Evolutionary conservation across 192 early-diverging fungal genomes (phyloP).

Genomic region (Umbelopsis sp.): DNA sequence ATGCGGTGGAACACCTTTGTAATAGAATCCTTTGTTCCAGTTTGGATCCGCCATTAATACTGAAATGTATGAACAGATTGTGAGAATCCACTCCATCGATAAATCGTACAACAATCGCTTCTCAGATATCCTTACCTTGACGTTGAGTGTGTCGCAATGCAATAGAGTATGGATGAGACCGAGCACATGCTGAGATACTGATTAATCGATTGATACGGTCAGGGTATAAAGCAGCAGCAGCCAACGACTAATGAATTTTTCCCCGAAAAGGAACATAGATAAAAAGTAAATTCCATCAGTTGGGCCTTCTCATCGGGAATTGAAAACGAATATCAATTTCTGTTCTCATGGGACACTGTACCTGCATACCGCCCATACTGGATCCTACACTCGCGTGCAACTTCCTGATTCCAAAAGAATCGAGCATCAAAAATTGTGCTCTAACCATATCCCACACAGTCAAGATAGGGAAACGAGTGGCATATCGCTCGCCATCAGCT

Average conservation of each 20-base stretch:
- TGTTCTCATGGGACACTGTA: slow-evolving; percentile 15
- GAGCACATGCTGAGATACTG: slow-evolving; percentile 87
- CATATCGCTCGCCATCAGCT: slow-evolving; percentile 74
- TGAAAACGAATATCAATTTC: not conserved
- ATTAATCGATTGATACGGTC: slow-evolving; percentile 81
- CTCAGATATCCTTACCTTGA: slow-evolving; percentile 68
- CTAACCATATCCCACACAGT: slow-evolving; percentile 97
- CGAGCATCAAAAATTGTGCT: slow-evolving; percentile 88
- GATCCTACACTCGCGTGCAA: slow-evolving; percentile 90
- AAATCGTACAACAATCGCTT: too few species aligned
- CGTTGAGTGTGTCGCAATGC: slow-evolving; percentile 91
- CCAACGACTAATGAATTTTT: slow-evolving; percentile 59
- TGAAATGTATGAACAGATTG: not conserved
- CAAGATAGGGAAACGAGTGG: slow-evolving; percentile 86
- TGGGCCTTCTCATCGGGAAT: not conserved
- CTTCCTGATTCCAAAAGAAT: slow-evolving; percentile 73
- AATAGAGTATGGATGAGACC: slow-evolving; percentile 96
- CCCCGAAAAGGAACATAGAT: too few species aligned
- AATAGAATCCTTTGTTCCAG: slow-evolving; percentile 94
- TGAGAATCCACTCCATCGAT: too few species aligned
- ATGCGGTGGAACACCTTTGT: slow-evolving; percentile 84
- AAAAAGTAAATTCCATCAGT: not conserved
- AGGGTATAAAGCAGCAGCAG: slow-evolving; percentile 79
- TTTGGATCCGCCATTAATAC: slow-evolving; percentile 94
- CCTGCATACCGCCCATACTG: slow-evolving; percentile 97